These are phyloP conservation scores for Tolypocladium sp. DNA, from an alignment of 2,329 filamentous ascomycete genomes.

Conservation along the genomic window DNA sequence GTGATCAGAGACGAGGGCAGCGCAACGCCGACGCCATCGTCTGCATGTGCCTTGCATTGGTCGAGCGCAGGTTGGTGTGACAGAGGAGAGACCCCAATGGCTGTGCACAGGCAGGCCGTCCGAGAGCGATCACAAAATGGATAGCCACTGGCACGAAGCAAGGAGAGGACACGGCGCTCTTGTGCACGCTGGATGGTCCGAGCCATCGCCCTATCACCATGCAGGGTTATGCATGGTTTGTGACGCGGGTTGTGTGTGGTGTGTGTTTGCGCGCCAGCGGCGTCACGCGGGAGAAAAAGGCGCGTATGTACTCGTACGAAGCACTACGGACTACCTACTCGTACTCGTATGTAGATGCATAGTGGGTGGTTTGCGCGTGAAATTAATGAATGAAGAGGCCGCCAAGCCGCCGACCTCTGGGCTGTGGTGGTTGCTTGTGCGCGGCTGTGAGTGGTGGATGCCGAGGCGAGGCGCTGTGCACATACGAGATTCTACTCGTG, in stretches of 20 bases:
- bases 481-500: neutral
- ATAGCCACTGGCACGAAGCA: neutral
- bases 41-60: slow-evolving; percentile 12
- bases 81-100: slow-evolving; percentile 4
- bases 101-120: slow-evolving; percentile 6
- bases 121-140: neutral
- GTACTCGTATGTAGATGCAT: neutral
- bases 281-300: neutral
- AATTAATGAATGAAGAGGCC: slow-evolving; percentile 1
- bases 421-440: neutral
- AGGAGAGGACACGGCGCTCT: slow-evolving; percentile 7
- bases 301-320: neutral
- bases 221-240: slow-evolving; percentile 25
- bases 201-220: slow-evolving; percentile 17
- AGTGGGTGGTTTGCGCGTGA: neutral
- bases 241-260: slow-evolving; percentile 23
- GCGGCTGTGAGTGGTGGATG: slow-evolving; percentile 3
- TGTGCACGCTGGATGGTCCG: slow-evolving; percentile 13
- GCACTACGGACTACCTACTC: no score
- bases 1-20: neutral
- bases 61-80: slow-evolving; percentile 5
- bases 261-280: slow-evolving; percentile 6
- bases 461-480: neutral
- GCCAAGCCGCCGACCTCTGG: slow-evolving; percentile 1
- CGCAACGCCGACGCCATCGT: slow-evolving; percentile 3